A percentile compares a stretch with the other conserved stretches of the same genome.
These are phyloP conservation scores for Pseudocohnilembus persalinus DNA, from an alignment of 169 alveolate genomes.

Conservation along the genomic window DNA sequence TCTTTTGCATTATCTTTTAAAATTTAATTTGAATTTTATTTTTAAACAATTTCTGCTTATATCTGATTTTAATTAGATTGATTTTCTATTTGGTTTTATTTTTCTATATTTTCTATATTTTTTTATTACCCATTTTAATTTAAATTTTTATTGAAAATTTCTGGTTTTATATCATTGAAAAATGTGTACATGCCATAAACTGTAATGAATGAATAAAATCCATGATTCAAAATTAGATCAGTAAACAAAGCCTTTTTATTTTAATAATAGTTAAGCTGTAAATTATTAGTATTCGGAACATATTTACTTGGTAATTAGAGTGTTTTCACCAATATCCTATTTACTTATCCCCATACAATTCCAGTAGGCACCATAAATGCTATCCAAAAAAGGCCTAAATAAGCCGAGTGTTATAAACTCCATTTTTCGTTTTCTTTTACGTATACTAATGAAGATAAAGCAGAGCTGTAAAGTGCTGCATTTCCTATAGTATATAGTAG, in stretches of 20 bases:
- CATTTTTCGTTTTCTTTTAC: background rate
- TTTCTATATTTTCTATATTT: background rate
- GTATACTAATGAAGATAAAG: background rate
- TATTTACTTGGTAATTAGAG: background rate
- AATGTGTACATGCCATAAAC: background rate
- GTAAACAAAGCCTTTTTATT: background rate
- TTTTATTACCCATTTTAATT: background rate
- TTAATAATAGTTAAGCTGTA: background rate
- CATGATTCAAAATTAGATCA: background rate
- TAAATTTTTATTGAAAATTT: background rate
- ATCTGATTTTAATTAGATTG: no score
- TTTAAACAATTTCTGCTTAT: no score
- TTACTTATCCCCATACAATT: background rate
- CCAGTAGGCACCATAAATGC: background rate
- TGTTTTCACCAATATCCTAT: background rate
- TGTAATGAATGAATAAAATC: background rate
- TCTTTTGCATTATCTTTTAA: background rate
- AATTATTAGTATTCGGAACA: no score
- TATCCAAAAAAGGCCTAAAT: background rate
- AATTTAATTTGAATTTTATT: background rate
- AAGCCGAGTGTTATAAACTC: background rate
- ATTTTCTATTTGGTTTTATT: background rate
- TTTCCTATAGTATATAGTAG: background rate
- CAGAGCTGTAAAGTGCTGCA: background rate
- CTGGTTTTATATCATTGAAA: background rate